phyloP scores from a whole-genome alignment of 805 yeast species.

The Saturnispora bothae region DNA sequence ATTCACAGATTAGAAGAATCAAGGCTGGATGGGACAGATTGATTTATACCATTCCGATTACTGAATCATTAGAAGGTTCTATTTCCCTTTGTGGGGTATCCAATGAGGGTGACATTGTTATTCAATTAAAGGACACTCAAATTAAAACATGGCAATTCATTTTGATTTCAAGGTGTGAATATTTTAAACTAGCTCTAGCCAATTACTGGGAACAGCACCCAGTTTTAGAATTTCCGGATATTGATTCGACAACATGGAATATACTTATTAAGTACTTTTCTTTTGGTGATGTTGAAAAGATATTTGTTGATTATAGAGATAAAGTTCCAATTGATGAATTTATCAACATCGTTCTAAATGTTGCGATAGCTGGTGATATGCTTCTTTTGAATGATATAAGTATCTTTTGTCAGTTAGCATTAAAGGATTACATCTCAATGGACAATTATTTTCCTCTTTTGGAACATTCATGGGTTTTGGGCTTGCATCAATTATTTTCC shows the following conservation, averaged over 20 bases:
- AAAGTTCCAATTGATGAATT: slow-evolving; percentile 28
- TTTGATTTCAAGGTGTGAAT: slow-evolving; percentile 47
- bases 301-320: not conserved
- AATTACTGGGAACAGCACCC: slow-evolving; percentile 36
- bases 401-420: slow-evolving; percentile 47
- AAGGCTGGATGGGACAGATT: slow-evolving; percentile 11
- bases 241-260: slow-evolving; percentile 33
- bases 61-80: not conserved
- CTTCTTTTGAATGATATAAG: slow-evolving; percentile 49
- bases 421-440: slow-evolving; percentile 43
- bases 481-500: slow-evolving; percentile 45
- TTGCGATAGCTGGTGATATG: slow-evolving; percentile 54
- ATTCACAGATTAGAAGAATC: not conserved
- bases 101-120: slow-evolving; percentile 30
- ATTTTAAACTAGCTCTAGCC: slow-evolving; percentile 50
- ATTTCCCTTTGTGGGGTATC: not conserved
- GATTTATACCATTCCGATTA: slow-evolving; percentile 8
- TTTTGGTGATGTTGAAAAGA: slow-evolving; percentile 31
- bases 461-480: slow-evolving; percentile 39
- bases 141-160: slow-evolving; percentile 39
- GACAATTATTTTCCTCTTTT: slow-evolving; percentile 53
- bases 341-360: slow-evolving; percentile 43
- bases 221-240: slow-evolving; percentile 28
- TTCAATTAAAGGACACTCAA: slow-evolving; percentile 40
- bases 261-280: slow-evolving; percentile 45